These are phyloP conservation scores for Albatrellus ellisii DNA, from an alignment of 768 basidiomycete genomes.

Conservation along the genomic window DNA sequence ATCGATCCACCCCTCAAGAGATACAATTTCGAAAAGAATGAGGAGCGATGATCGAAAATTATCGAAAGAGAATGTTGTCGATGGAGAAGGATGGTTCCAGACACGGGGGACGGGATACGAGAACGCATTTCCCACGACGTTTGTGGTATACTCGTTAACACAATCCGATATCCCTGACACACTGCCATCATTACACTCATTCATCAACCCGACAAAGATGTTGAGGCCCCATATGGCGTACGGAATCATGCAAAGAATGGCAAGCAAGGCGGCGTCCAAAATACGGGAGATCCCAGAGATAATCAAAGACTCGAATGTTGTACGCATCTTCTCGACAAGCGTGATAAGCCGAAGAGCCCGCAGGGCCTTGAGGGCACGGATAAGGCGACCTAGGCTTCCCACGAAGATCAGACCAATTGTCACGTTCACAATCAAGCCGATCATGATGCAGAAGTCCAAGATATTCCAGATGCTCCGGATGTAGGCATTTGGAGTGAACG, in stretches of 20 bases:
- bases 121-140: constrained; percentile 44
- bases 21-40: constrained; percentile 94
- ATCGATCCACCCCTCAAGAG: constrained; percentile 94
- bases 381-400: constrained; percentile 69
- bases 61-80: constrained; percentile 84
- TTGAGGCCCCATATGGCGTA: constrained; percentile 92
- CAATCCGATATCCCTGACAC: constrained; percentile 50
- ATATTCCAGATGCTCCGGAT: constrained; percentile 86
- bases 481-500: constrained; percentile 88
- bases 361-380: constrained; percentile 77
- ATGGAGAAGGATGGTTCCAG: constrained; percentile 82
- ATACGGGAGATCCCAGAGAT: constrained; percentile 79
- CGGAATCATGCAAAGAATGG: constrained; percentile 84
- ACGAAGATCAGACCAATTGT: constrained; percentile 60
- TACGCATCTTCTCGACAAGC: constrained; percentile 73
- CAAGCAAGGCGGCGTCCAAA: constrained; percentile 79
- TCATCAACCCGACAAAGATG: constrained; percentile 80
- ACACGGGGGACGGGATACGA: constrained; percentile 68
- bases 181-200: constrained; percentile 63
- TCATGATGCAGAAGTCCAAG: constrained; percentile 78
- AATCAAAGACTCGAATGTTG: constrained; percentile 77
- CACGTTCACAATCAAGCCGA: constrained; percentile 63
- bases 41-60: constrained; percentile 70
- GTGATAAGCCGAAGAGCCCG: constrained; percentile 85
- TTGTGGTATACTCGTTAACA: constrained; percentile 57